Evolutionary conservation across 163 green algal genomes (phyloP), one percentile per base, ranked within the genome.

Genomic region (Scenedesmus sp.): DNA sequence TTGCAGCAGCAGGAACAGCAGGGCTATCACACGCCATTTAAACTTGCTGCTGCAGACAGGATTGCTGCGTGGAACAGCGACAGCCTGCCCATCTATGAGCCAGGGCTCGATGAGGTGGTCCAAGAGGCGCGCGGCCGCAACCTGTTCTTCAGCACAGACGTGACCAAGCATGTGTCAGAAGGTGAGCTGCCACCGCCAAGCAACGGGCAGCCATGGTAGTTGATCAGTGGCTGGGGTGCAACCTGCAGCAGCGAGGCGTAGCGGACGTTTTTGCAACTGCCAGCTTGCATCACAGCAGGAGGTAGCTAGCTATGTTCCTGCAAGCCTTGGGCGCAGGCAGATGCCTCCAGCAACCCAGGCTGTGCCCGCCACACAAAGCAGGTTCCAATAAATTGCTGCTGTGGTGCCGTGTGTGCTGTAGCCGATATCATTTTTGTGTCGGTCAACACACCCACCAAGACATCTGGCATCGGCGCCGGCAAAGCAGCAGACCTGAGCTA

Each of bases 361-460:
- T 52, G 70, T n/a, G 70, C 1, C 1, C 5, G 13, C 23, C 2
- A 52, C 23, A 16, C 46, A 6, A 23, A 79, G 70, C 70, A 79
- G 46, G 70, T 23, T 23, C 70, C 46, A 52, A n/a, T 13, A 2
- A 52, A 23, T 46, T 2, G 18, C 15, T 16, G 18, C 55, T 86
- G 4, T 57, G 23, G 26, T 83, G 74, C 8, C 4, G 55, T 57
- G 8, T 13, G 20, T 34, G 2, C 52, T 85, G 87, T 76, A 91
- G 90, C 90, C 3, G 90, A 93, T 73, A 90, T 93, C 26, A 93
- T 93, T 55, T 93, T 93, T 90, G 90, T 93, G 16, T 98, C 95
- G 90, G 98, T 99, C 23, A 99, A 99, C 96, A 99, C 98, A 0
- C 98, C 98, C 20, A 99, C 98, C 88, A 99, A 99, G 96, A 99